These are phyloP conservation scores for Ambrosiella cleistominuta DNA, from an alignment of 2,329 filamentous ascomycete species.

Conservation along the genomic window DNA sequence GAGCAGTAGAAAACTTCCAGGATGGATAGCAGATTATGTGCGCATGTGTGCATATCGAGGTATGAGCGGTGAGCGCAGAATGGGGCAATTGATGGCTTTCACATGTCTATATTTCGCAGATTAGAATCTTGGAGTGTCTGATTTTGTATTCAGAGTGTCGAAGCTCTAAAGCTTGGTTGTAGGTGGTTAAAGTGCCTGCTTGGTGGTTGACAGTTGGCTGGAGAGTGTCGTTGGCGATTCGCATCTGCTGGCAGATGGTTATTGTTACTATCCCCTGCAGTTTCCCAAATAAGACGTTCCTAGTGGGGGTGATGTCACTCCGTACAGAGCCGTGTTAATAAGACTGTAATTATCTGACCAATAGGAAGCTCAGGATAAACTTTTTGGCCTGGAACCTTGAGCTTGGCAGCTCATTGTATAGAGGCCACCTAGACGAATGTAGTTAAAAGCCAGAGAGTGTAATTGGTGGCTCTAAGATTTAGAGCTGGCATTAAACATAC, in stretches of 20 bases:
- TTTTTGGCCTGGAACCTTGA: not conserved
- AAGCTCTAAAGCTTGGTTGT: too few relatives aligned
- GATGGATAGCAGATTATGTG: too few relatives aligned
- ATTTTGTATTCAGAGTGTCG: not conserved
- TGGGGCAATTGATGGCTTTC: not conserved
- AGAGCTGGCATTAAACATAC: too few relatives aligned
- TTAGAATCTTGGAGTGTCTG: not conserved
- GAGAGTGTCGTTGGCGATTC: not conserved
- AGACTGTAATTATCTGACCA: not conserved
- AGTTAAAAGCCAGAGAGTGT: not conserved
- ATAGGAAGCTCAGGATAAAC: not conserved
- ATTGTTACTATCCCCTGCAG: not conserved
- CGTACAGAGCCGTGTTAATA: not conserved
- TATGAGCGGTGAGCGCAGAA: not conserved
- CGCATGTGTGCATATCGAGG: too few relatives aligned
- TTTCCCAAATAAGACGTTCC: not conserved
- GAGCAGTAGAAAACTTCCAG: too few relatives aligned
- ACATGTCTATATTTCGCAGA: not conserved
- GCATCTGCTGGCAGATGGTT: not conserved
- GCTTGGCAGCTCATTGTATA: not conserved
- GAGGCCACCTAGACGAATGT: conserved; percentile 10
- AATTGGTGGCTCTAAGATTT: too few relatives aligned
- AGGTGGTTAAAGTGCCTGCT: not conserved
- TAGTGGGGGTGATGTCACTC: not conserved
- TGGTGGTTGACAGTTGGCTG: not conserved